Base-by-base conservation (phyloP, 139 green algal genomes). In the Zygnema circumcarinatum region DNA sequence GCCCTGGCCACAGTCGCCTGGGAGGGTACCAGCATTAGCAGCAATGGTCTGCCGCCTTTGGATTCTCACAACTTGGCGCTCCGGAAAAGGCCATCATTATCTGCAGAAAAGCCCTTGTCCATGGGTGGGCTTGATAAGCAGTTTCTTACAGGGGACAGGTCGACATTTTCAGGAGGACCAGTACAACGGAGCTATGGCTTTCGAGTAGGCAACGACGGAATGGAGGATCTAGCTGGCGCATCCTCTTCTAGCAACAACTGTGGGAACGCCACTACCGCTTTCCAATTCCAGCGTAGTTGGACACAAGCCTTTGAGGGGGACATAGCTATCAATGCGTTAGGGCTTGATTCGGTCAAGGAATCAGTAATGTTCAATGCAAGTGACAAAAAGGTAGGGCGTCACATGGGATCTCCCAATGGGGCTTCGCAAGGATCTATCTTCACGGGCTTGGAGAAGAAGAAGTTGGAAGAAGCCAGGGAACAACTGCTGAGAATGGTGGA, bases 401-500 rank as follows among this genome's bases (percentile, higher is more conserved):
- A 78, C 16, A 38, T 78, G 3, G 69, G 36, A 3, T 78, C 36
- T 22, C 16, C 11, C 7, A 22, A n/a, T 3, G 16, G 16, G 69
- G 11, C 7, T 20, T 39, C 25, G 67, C 22, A 54, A 84, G 39
- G 36, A 29, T 62, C 20, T 39, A 81, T 32, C 32, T 81, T 38
- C 32, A 31, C 1, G 74, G 31, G 25, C 74, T 81, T 1, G 31
- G 32, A 56, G 52, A 62, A 74, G 38, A 62, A 36, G 76, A 38
- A n/a, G 76, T 68, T 62, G 32, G 38, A 36, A 68, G 39, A 62
- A n/a, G 67, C 38, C 21, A 84, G 36, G 1, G 33, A 29, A 62
- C 76, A 33, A 62, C 39, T 84, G 39, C 38, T 31, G 76, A 1
- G 38, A 68, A 76, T 56, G 39, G 76, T 62, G 38, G 76, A 74